A percentile compares a stretch with the other conserved stretches of the same genome.
Evolutionary conservation across 768 basidiomycete species (phyloP).

Genomic region (Fistulinella prunicolor): DNA sequence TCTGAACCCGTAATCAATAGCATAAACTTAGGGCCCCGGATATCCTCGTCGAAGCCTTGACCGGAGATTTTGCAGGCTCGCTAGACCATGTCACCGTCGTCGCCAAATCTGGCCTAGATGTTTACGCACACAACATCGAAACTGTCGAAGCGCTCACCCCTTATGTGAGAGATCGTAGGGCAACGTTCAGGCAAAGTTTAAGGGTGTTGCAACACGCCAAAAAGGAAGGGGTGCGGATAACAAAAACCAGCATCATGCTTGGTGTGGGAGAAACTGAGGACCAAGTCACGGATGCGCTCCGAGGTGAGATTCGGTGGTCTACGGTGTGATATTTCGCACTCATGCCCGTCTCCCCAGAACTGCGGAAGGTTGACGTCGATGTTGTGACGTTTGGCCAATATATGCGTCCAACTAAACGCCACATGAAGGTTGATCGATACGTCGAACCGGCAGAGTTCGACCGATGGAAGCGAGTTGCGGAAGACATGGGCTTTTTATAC

Average conservation of each 20-base stretch:
- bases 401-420: slow-evolving; percentile 97
- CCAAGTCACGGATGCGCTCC: slow-evolving; percentile 77
- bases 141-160: slow-evolving; percentile 94
- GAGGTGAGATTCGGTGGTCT: slow-evolving; percentile 50
- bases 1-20: not conserved
- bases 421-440: slow-evolving; percentile 99
- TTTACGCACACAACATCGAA: slow-evolving; percentile 97
- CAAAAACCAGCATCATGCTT: slow-evolving; percentile 98
- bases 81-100: slow-evolving; percentile 74
- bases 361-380: slow-evolving; percentile 86
- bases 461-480: slow-evolving; percentile 84
- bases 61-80: slow-evolving; percentile 88
- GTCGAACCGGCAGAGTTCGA: slow-evolving; percentile 93
- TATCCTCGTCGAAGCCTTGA: slow-evolving; percentile 94
- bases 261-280: slow-evolving; percentile 90
- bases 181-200: slow-evolving; percentile 84
- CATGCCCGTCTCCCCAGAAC: slow-evolving; percentile 49
- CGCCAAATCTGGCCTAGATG: slow-evolving; percentile 91
- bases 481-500: slow-evolving; percentile 94
- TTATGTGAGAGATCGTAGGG: slow-evolving; percentile 91
- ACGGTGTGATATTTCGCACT: not conserved
- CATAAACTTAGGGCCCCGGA: slow-evolving; percentile 70
- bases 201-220: slow-evolving; percentile 82
- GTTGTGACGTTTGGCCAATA: slow-evolving; percentile 99
- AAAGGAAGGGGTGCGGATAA: slow-evolving; percentile 77